Conservation (phyloP, 306 rosid species). For the Vigna mungo region DNA sequence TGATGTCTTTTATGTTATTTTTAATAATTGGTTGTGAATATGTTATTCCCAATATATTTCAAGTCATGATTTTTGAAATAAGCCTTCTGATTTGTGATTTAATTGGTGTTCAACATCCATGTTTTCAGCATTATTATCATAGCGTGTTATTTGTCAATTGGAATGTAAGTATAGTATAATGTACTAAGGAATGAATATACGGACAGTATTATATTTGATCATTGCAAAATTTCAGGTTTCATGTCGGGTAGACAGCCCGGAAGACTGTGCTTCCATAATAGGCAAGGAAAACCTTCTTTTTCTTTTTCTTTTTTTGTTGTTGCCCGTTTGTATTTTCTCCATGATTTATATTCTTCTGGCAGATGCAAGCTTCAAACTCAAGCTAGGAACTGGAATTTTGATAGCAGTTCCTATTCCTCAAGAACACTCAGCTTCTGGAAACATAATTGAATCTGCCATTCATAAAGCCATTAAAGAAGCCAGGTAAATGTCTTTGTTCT, state of each 20-base stretch:
- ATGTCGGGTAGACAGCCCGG: constrained; percentile 79
- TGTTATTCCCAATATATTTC: constrained; percentile 6
- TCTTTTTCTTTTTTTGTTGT: constrained; percentile 10
- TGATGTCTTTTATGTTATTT: background rate
- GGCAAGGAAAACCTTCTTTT: constrained; percentile 55
- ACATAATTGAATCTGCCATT: constrained; percentile 77
- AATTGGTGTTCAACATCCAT: constrained; percentile 1
- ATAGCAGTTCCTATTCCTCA: constrained; percentile 89
- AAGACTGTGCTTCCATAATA: constrained; percentile 78
- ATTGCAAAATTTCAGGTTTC: constrained; percentile 64
- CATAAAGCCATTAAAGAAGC: constrained; percentile 79
- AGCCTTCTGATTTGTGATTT: background rate
- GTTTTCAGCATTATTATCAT: constrained; percentile 18
- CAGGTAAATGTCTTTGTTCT: constrained; percentile 52
- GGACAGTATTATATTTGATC: constrained; percentile 41
- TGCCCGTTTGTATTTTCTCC: constrained; percentile 13
- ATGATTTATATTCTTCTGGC: constrained; percentile 33
- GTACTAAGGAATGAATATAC: constrained; percentile 19
- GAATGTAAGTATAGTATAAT: background rate
- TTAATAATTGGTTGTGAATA: constrained; percentile 22
- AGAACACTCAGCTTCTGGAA: constrained; percentile 82
- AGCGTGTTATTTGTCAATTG: background rate
- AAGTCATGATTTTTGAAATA: background rate
- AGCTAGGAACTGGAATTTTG: constrained; percentile 78
- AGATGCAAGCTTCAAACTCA: constrained; percentile 77